Percentiles rank a stretch among this genome's conserved stretches.
Evolutionary conservation across 768 basidiomycete genomes (phyloP).

Genomic region (Russula olivacea): DNA sequence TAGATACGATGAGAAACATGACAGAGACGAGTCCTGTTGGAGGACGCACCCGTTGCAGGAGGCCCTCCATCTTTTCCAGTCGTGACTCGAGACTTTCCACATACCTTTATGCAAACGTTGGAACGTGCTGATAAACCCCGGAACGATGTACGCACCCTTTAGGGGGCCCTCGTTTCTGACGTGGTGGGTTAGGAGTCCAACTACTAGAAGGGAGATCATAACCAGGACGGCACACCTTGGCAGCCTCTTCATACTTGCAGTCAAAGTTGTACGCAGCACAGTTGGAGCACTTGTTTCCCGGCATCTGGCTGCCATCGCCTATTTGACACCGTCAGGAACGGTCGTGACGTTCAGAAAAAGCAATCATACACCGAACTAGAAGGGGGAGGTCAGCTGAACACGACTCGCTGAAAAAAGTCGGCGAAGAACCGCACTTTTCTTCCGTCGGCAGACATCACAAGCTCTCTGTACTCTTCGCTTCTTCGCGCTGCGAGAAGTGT

Average conservation of each 20-base stretch:
- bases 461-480: slow-evolving; percentile 71
- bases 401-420: slow-evolving; percentile 1
- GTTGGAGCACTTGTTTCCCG: slow-evolving; percentile 56
- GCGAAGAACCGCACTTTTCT: slow-evolving; percentile 57
- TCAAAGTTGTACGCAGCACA: slow-evolving; percentile 52
- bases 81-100: slow-evolving; percentile 40
- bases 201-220: neutral
- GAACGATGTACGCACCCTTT: slow-evolving; percentile 43
- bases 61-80: slow-evolving; percentile 40
- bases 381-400: slow-evolving; percentile 12
- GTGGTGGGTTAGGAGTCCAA: neutral
- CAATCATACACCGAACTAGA: slow-evolving; percentile 57
- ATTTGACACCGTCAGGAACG: neutral
- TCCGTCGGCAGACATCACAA: slow-evolving; percentile 76
- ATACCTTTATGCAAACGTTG: slow-evolving; percentile 27
- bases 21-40: neutral
- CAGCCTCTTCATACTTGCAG: slow-evolving; percentile 64
- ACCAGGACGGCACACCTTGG: slow-evolving; percentile 43
- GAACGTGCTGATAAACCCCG: neutral
- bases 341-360: neutral
- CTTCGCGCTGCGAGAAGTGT: slow-evolving; percentile 41
- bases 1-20: slow-evolving; percentile 26
- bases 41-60: slow-evolving; percentile 33
- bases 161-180: slow-evolving; percentile 51
- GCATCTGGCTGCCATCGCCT: slow-evolving; percentile 70